Base-by-base conservation (phyloP, 805 yeast genomes). In the Cyberlindnera suaveolens region DNA sequence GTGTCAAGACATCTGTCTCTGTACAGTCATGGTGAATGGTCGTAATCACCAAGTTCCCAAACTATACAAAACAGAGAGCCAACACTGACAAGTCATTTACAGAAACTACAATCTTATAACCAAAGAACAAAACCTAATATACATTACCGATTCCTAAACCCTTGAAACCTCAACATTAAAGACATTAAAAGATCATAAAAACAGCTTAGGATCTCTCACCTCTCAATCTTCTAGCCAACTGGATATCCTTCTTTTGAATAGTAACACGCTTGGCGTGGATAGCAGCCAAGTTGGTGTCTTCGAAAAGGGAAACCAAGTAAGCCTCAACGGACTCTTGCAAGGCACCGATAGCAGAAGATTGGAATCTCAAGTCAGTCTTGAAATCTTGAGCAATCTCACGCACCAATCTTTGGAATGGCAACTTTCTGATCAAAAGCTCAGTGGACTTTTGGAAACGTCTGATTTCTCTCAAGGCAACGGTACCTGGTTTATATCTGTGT, bases 251-350 rank as follows among this genome's bases (percentile, higher is more conserved):
- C 87, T 89, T 90, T 79, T 88, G 96, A 64, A 91, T 88, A 53
- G 99, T 91, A 60, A 91, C 98, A 75, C 98, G 85, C 82, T 93
- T 91, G 62, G 97, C 98, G 72, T 91, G 98, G 57, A 88, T 86
- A 54, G 97, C 96, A 74, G 96, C 42, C 42, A 40, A 40, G 77
- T 90, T 90, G 53, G 97, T 91, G 70, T 91, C 97, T 76, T 90
- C 97, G 60, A 90, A 91, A 62, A 90, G 72, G 48, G 96, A 87
- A 41, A 91, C 96, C 60, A 91, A 77, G 78, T 88, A 91, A 62
- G 97, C 96, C 77, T 90, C 98, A 50, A 90, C 96, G 50, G 97
- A 90, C 74, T 91, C 98, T 71, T 90, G 98, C 59, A 90, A 75
- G 56, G 98, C 98, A 72, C 95, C 89, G 55, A 90, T 84, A 54